Conservation (phyloP, 2,329 filamentous ascomycete genomes). For the Scortechinia acanthostroma region DNA sequence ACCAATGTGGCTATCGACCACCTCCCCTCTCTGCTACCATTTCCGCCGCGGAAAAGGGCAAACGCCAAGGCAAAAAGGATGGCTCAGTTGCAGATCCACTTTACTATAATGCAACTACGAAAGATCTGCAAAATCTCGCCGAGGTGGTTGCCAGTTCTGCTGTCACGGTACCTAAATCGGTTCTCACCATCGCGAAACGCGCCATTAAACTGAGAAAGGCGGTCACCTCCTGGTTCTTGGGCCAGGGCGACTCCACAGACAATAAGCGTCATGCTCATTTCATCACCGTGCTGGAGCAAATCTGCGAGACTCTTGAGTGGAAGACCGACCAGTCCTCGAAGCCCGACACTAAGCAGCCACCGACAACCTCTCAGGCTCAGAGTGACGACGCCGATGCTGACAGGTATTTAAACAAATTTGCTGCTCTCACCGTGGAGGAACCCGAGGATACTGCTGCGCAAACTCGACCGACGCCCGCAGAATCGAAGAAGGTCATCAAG, state of each 20-base stretch:
- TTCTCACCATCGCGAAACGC: slow-evolving; percentile 14
- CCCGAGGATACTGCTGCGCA: slow-evolving; percentile 5
- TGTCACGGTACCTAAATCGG: slow-evolving; percentile 9
- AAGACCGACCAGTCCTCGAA: slow-evolving; percentile 9
- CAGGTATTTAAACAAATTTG: slow-evolving; percentile 14
- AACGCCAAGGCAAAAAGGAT: slow-evolving; percentile 7
- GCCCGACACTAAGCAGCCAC: slow-evolving; percentile 5
- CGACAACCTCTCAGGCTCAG: slow-evolving; percentile 5
- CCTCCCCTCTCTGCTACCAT: slow-evolving; percentile 5
- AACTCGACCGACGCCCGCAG: slow-evolving; percentile 4
- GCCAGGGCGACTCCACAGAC: slow-evolving; percentile 9
- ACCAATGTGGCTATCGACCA: slow-evolving; percentile 12
- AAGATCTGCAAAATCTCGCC: slow-evolving; percentile 13
- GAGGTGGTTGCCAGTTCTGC: slow-evolving; percentile 12
- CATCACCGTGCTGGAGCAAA: slow-evolving; percentile 12
- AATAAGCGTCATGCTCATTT: slow-evolving; percentile 15
- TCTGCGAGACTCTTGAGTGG: slow-evolving; percentile 14
- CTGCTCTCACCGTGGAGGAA: slow-evolving; percentile 16
- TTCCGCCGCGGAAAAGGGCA: no score
- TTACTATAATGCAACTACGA: slow-evolving; percentile 10
- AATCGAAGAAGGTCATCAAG: slow-evolving; percentile 9
- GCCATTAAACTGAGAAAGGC: slow-evolving; percentile 14
- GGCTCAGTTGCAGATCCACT: slow-evolving; percentile 7
- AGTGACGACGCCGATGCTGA: slow-evolving; percentile 7
- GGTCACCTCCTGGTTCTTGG: slow-evolving; percentile 16